Conservation (phyloP, 2,329 filamentous ascomycete genomes). For the Colletotrichum graminicola region DNA sequence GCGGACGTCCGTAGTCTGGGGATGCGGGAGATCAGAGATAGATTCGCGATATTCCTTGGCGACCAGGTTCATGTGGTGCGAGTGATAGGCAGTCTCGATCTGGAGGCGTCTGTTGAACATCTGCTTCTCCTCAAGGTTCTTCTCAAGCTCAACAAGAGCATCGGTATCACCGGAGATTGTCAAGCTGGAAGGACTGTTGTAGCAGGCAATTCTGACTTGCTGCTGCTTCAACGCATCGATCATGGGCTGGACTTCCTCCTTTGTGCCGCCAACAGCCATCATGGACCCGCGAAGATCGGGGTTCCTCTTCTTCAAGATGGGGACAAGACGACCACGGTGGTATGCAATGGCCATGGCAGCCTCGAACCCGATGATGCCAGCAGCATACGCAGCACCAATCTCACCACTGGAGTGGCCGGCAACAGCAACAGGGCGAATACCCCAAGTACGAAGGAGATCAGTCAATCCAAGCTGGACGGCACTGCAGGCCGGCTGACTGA, state of each 20-base stretch:
- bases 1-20: slow-evolving; percentile 51
- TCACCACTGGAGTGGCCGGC: slow-evolving; percentile 63
- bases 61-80: slow-evolving; percentile 64
- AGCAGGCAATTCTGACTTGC: slow-evolving; percentile 54
- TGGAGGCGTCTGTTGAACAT: slow-evolving; percentile 63
- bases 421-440: slow-evolving; percentile 55
- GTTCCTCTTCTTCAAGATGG: slow-evolving; percentile 55
- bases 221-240: slow-evolving; percentile 55
- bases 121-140: slow-evolving; percentile 50
- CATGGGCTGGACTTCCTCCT: slow-evolving; percentile 58
- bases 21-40: slow-evolving; percentile 56
- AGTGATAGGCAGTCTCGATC: slow-evolving; percentile 67
- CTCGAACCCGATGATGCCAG: slow-evolving; percentile 54
- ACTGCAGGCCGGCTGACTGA: slow-evolving; percentile 60
- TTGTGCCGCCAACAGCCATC: slow-evolving; percentile 66
- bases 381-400: slow-evolving; percentile 61
- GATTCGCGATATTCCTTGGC: slow-evolving; percentile 52
- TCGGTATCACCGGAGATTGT: slow-evolving; percentile 57
- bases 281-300: slow-evolving; percentile 61
- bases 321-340: slow-evolving; percentile 59
- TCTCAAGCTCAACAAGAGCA: slow-evolving; percentile 48
- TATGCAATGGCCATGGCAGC: slow-evolving; percentile 64
- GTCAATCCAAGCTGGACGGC: slow-evolving; percentile 62
- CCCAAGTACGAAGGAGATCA: slow-evolving; percentile 58
- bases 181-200: slow-evolving; percentile 65